phyloP scores from a whole-genome alignment of 352 stramenopile species.

The Pythium diclinum region DNA sequence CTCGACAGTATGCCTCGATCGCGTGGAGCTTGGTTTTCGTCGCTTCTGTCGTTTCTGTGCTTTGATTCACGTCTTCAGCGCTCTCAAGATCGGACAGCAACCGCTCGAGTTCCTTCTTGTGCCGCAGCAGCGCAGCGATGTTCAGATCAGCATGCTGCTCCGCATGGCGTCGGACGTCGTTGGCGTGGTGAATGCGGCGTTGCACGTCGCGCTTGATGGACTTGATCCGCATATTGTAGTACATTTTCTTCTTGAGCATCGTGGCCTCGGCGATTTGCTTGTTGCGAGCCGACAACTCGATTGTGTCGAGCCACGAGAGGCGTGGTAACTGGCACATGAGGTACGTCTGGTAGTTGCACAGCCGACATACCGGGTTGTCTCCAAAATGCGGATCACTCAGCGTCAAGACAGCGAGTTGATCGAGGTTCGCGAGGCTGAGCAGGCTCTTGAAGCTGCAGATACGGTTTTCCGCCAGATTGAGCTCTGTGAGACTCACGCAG shows the following conservation, averaged over 20 bases:
- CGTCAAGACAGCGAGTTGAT: constrained; percentile 55
- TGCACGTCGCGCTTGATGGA: constrained; percentile 83
- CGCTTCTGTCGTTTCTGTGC: background rate
- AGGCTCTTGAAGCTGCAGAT: constrained; percentile 88
- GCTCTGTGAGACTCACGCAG: constrained; percentile 54
- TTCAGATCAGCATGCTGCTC: constrained; percentile 52
- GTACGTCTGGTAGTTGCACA: constrained; percentile 94
- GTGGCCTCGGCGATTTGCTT: constrained; percentile 89
- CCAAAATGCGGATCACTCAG: constrained; percentile 89
- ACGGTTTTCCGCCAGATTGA: constrained; percentile 86
- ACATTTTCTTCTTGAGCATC: constrained; percentile 95
- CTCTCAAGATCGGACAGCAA: constrained; percentile 25
- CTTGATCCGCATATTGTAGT: constrained; percentile 94
- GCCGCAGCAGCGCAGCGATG: constrained; percentile 36
- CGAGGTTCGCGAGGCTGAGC: constrained; percentile 63
- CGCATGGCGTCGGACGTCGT: constrained; percentile 40
- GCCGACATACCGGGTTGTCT: constrained; percentile 86
- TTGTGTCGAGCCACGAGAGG: constrained; percentile 66
- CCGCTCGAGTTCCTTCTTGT: constrained; percentile 73
- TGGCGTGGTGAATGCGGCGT: constrained; percentile 43
- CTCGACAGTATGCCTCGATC: constrained; percentile 38
- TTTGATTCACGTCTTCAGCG: background rate
- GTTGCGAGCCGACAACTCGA: constrained; percentile 69
- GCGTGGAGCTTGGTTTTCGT: constrained; percentile 35
- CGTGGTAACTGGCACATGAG: constrained; percentile 82